phyloP scores from a whole-genome alignment of 2,329 filamentous ascomycete genomes.

The Neopestalotiopsis sp. region DNA sequence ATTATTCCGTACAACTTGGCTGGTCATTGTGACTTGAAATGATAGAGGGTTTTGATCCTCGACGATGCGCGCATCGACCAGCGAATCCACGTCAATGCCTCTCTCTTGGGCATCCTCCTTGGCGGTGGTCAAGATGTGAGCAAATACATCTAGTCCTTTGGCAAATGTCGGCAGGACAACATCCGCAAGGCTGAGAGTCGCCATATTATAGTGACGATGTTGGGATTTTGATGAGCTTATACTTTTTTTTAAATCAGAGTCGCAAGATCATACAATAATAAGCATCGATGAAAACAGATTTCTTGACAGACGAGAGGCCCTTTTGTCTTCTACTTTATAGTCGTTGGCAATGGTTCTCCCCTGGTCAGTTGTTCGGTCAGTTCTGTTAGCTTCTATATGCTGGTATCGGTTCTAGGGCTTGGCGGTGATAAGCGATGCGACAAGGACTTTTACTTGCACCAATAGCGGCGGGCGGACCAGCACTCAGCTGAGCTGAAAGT shows the following conservation, averaged over 20 bases:
- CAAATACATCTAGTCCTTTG: constrained; percentile 1
- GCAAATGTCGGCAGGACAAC: constrained; percentile 7
- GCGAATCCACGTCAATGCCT: constrained; percentile 13
- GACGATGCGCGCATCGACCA: constrained; percentile 37
- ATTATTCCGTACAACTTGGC: neutral
- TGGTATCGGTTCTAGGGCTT: neutral
- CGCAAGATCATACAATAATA: neutral
- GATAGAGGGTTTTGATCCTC: constrained; percentile 47
- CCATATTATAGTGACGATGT: neutral
- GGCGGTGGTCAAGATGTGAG: constrained; percentile 39
- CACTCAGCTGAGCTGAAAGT: neutral
- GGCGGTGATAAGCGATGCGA: neutral
- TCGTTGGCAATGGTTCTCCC: neutral
- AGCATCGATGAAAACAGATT: neutral
- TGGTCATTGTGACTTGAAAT: constrained; percentile 3
- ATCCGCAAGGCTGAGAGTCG: neutral
- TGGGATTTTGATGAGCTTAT: neutral
- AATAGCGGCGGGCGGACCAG: neutral
- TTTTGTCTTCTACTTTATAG: neutral
- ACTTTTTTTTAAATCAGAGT: neutral
- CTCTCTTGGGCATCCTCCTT: constrained; percentile 34
- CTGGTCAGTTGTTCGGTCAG: neutral
- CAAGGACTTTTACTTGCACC: neutral
- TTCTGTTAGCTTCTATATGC: neutral
- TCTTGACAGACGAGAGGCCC: neutral